These are phyloP conservation scores for Tilletia indica DNA, from an alignment of 1,284 basidiomycete genomes.

Conservation along the genomic window DNA sequence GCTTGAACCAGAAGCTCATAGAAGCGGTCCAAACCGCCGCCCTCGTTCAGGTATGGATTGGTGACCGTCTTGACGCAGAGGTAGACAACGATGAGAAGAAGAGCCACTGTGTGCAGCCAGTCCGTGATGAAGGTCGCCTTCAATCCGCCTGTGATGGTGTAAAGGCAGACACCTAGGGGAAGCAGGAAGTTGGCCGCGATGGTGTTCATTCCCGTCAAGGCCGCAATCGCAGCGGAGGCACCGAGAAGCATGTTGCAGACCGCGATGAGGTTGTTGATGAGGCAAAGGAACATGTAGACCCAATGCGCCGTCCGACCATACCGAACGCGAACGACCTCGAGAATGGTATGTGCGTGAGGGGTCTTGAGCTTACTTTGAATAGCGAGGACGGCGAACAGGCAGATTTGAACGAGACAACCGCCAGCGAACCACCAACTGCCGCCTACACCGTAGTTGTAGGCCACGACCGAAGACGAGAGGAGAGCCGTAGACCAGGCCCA, in stretches of 20 bases:
- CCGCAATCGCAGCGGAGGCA: conserved; percentile 42
- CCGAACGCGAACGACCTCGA: conserved; percentile 44
- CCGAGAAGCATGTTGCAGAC: conserved; percentile 49
- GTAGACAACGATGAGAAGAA: conserved; percentile 45
- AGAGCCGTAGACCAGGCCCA: conserved; percentile 52
- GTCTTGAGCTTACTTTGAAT: conserved; percentile 25
- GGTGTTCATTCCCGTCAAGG: conserved; percentile 46
- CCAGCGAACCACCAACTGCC: conserved; percentile 29
- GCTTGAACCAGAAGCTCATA: conserved; percentile 34
- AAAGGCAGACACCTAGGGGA: conserved; percentile 43
- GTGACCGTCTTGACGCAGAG: conserved; percentile 44
- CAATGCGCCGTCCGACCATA: conserved; percentile 30
- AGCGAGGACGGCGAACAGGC: conserved; percentile 28
- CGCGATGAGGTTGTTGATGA: conserved; percentile 49
- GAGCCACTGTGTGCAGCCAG: conserved; percentile 30
- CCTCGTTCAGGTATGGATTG: conserved; percentile 28
- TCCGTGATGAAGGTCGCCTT: conserved; percentile 42
- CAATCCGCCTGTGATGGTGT: conserved; percentile 46
- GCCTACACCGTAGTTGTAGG: conserved; percentile 48
- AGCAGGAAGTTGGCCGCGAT: conserved; percentile 45
- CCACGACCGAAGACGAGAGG: conserved; percentile 37
- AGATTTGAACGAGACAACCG: conserved; percentile 26
- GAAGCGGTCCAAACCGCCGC: conserved; percentile 29
- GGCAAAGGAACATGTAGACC: conserved; percentile 38
- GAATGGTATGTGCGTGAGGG: conserved; percentile 46